Base-by-base conservation (phyloP, 2,329 filamentous ascomycete genomes). In the Pyrenochaeta sp. region DNA sequence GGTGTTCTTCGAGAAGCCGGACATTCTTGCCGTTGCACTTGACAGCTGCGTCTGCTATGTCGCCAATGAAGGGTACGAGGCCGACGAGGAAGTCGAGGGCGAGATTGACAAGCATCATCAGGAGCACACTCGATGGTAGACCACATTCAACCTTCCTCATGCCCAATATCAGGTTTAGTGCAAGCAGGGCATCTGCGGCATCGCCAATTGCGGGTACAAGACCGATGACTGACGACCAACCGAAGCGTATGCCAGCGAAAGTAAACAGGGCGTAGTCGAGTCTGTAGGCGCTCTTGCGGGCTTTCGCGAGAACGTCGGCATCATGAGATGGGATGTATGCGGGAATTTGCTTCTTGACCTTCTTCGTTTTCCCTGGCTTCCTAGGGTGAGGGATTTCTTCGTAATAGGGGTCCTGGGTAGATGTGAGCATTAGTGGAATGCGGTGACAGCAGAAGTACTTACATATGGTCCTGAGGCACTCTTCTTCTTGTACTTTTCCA, bases 211-310 rank as follows among this genome's bases (percentile, higher is more conserved):
- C 86, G 67, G 95, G 95, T 53, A 98, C 78, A 7, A 98, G 74
- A 13, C 90, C 95, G 69, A 98, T 91, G 56, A 97, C 86, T 68
- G 90, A 91, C 50, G 91, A 88, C 92, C 93, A 97, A 53, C 95
- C 95, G 73, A 98, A 93, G 56, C 89, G 87, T 58, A 96, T 85
- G 43, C 93, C 92, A 64, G 90, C 86, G 72, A 92, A 86, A 72
- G 86, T 93, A 81, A 94, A 96, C 5, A 97, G 85, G 54, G 86
- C 87, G 82, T 92, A 90, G 77, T 98, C 95, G 27, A 97, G 86
- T 37, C 88, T 85, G 79, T 97, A 96, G 34, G 95, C 93, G 57
- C 90, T 86, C 68, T 90, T 86, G 78, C 96, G 94, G 68, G 96
- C 92, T 69, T 90, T 90, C 68, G 90, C 96, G 63, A 98, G 87